A percentile compares a stretch with the other conserved stretches of the same genome.
These are phyloP conservation scores for Phytophthora sansomeana DNA, from an alignment of 352 stramenopile species.

Conservation along the genomic window DNA sequence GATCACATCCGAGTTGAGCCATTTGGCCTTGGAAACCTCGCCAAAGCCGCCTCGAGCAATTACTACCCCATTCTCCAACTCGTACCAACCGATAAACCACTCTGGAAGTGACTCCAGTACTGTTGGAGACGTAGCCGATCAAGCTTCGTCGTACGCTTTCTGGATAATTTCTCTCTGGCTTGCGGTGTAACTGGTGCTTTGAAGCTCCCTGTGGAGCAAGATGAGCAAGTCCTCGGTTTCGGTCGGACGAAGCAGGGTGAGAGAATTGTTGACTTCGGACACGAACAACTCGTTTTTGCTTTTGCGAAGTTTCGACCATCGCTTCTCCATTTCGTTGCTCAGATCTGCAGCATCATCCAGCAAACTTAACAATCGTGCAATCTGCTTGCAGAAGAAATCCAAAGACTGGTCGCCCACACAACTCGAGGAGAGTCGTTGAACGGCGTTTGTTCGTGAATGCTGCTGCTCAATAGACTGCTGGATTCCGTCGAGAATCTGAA, in stretches of 20 bases:
- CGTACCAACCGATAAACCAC: conserved; percentile 18
- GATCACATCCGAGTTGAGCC: conserved; percentile 22
- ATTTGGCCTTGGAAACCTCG: conserved; percentile 14
- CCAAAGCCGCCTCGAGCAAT: conserved; percentile 1
- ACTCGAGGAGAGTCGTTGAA: too few relatives aligned
- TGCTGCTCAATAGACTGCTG: too few relatives aligned
- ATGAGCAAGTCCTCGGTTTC: conserved; percentile 7
- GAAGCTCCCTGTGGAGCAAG: background rate
- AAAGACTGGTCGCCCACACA: too few relatives aligned
- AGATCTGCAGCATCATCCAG: too few relatives aligned
- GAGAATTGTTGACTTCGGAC: background rate
- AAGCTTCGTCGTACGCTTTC: conserved; percentile 11
- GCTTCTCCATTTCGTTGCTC: too few relatives aligned
- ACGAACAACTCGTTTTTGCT: background rate
- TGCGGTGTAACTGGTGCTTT: too few relatives aligned
- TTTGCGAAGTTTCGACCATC: too few relatives aligned
- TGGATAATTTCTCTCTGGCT: background rate
- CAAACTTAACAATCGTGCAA: too few relatives aligned
- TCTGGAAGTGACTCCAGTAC: background rate
- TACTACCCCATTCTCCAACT: conserved; percentile 5
- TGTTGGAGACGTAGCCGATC: too few relatives aligned
- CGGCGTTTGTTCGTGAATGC: too few relatives aligned
- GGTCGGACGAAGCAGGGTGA: background rate
- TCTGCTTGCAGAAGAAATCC: too few relatives aligned
- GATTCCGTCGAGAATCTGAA: too few relatives aligned